Conservation (phyloP, 1,139 yeast genomes). For the Lodderomyces metapsilosis region DNA sequence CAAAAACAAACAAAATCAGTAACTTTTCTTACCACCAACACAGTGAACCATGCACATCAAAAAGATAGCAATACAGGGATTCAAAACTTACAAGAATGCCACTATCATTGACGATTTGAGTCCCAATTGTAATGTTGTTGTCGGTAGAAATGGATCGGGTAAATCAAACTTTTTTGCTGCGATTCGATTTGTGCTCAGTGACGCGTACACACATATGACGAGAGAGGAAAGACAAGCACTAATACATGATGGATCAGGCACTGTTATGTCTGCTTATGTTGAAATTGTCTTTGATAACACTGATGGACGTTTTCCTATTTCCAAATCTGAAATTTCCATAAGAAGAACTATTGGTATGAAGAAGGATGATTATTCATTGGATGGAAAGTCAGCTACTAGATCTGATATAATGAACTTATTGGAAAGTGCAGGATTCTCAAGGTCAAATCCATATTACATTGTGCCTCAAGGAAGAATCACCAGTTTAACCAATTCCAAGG, state of each 20-base stretch:
- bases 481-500: constrained; percentile 84
- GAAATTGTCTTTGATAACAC: constrained; percentile 83
- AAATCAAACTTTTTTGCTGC: constrained; percentile 96
- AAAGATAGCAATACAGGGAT: constrained; percentile 77
- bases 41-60: constrained; percentile 36
- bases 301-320: constrained; percentile 72
- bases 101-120: constrained; percentile 76
- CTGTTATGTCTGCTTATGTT: constrained; percentile 90
- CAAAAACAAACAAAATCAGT: background rate
- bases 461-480: constrained; percentile 96
- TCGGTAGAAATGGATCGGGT: constrained; percentile 96
- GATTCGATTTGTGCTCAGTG: constrained; percentile 86
- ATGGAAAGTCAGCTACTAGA: constrained; percentile 75
- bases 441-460: constrained; percentile 89
- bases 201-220: constrained; percentile 85
- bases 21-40: background rate
- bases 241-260: constrained; percentile 88
- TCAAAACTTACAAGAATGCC: constrained; percentile 87
- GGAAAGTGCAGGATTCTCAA: constrained; percentile 91
- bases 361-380: constrained; percentile 85
- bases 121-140: constrained; percentile 83
- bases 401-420: constrained; percentile 79
- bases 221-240: constrained; percentile 86
- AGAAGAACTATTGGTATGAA: constrained; percentile 90
- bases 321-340: constrained; percentile 65